Conservation (phyloP, 768 basidiomycete genomes). For the Xerocomus potaroensis region DNA sequence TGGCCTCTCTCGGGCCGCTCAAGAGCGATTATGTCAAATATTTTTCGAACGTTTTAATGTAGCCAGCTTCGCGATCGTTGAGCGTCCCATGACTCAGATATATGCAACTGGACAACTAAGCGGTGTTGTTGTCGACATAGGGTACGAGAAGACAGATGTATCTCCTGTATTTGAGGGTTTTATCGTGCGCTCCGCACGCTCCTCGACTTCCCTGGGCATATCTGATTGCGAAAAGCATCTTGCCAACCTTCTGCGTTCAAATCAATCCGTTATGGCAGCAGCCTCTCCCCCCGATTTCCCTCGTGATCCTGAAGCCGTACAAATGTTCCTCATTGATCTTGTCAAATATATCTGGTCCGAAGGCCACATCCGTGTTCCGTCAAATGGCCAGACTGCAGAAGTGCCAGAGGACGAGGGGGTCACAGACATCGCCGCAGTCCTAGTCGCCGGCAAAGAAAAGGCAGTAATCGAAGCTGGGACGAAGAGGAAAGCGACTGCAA, state of each 20-base stretch:
- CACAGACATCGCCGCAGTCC: conserved; percentile 84
- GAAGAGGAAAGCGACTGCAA: conserved; percentile 70
- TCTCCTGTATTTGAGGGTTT: conserved; percentile 74
- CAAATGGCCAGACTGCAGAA: conserved; percentile 64
- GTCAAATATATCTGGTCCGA: conserved; percentile 59
- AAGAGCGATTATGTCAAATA: conserved; percentile 74
- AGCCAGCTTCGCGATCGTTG: conserved; percentile 73
- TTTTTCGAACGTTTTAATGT: conserved; percentile 94
- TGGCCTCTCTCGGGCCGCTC: conserved; percentile 58
- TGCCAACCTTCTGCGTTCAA: conserved; percentile 65
- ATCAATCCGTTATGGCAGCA: conserved; percentile 57
- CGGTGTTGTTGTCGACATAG: conserved; percentile 82
- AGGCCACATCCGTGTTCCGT: conserved; percentile 67
- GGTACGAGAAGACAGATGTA: conserved; percentile 69
- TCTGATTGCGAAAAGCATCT: conserved; percentile 73
- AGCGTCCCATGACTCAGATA: conserved; percentile 80
- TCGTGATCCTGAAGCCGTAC: conserved; percentile 43
- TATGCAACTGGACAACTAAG: conserved; percentile 69
- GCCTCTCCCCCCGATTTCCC: conserved; percentile 52
- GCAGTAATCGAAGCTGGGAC: conserved; percentile 83
- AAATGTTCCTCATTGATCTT: conserved; percentile 56
- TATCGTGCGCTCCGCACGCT: conserved; percentile 49
- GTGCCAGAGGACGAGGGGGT: conserved; percentile 75
- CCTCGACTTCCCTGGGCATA: conserved; percentile 61
- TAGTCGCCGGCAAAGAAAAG: conserved; percentile 88